Conservation (phyloP, 495 filamentous ascomycete species). For the Aspergillus kassunensis region DNA sequence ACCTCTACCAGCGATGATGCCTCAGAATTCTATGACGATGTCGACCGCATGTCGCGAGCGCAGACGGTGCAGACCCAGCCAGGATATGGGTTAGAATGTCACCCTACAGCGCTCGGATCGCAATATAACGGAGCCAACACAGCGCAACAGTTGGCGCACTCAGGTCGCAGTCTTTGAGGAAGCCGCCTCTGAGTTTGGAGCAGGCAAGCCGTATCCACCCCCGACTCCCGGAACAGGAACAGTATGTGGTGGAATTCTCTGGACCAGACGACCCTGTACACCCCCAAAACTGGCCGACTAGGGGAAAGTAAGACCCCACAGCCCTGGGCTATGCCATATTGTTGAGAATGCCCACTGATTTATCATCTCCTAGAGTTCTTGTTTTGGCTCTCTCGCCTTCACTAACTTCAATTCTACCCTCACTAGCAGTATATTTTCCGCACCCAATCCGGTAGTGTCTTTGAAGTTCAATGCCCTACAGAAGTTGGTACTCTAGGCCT, state of each 20-base stretch:
- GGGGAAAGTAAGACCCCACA: slow-evolving; percentile 58
- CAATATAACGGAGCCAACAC: slow-evolving; percentile 71
- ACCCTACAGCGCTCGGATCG: slow-evolving; percentile 74
- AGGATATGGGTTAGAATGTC: slow-evolving; percentile 58
- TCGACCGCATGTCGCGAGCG: slow-evolving; percentile 49
- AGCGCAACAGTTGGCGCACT: slow-evolving; percentile 66
- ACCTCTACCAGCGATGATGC: slow-evolving; percentile 16
- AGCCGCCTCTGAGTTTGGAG: slow-evolving; percentile 59
- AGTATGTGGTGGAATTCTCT: slow-evolving; percentile 85
- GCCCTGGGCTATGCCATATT: not conserved
- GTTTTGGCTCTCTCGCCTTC: slow-evolving; percentile 73
- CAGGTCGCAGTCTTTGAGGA: slow-evolving; percentile 48
- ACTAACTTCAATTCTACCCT: slow-evolving; percentile 76
- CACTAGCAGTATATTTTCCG: slow-evolving; percentile 53
- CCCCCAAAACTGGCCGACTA: slow-evolving; percentile 77
- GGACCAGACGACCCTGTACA: slow-evolving; percentile 75
- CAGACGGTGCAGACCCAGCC: slow-evolving; percentile 49
- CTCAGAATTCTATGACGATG: slow-evolving; percentile 10
- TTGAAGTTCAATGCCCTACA: slow-evolving; percentile 46
- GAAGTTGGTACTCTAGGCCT: slow-evolving; percentile 56
- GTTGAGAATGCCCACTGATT: not conserved
- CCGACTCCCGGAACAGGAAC: slow-evolving; percentile 64
- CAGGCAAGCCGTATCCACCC: slow-evolving; percentile 75
- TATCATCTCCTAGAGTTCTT: slow-evolving; percentile 40
- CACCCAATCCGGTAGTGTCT: slow-evolving; percentile 45